Evolutionary conservation across 805 yeast species (phyloP), one percentile per base, ranked within the genome.

Genomic region (Wickerhamomyces mucosus): DNA sequence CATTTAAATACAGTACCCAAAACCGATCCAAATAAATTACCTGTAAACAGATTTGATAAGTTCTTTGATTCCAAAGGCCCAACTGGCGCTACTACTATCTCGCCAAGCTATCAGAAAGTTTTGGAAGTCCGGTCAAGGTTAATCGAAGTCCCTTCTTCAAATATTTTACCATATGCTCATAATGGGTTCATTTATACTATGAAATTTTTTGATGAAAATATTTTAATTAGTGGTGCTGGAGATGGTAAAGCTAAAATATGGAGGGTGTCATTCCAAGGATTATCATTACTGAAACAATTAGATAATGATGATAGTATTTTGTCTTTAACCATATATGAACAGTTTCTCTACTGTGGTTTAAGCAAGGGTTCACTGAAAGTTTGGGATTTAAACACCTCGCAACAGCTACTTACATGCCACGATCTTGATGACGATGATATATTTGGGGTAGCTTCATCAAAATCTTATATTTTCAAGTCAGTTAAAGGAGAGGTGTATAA

Each of bases 21-120:
- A 12, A 41, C 41, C 13, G 55, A 55, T 41, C 46, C 54, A 17
- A 56, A 49, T 33, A 59, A 59, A 26, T 52, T 72, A 51, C 88
- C 79, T 4, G 76, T 78, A 36, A 68, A 69, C 45, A 65, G 94
- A 43, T 85, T 72, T 49, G 84, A 84, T 53, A 75, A 72, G 46
- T 92, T 89, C 45, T 89, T 92, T 51, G 96, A 89, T 51, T 88
- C 96, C 3, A 66, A 63, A 31, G 95, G 96, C 1, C 92, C 94
- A 0, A 79, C 89, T 2, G 89, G 86, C 5, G 60, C 58, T 29
- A 39, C 45, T 11, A 53, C 52, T 9, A 25, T 28, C 0, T 16
- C 21, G 13, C 15, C 29, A 11, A 23, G 26, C 10, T 18, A 23
- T 3, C 34, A 29, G 22, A 35, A 29, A 15, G 31, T 26, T 7